These are phyloP conservation scores for Cadophora gregata DNA, from an alignment of 2,329 filamentous ascomycete genomes.

Conservation along the genomic window DNA sequence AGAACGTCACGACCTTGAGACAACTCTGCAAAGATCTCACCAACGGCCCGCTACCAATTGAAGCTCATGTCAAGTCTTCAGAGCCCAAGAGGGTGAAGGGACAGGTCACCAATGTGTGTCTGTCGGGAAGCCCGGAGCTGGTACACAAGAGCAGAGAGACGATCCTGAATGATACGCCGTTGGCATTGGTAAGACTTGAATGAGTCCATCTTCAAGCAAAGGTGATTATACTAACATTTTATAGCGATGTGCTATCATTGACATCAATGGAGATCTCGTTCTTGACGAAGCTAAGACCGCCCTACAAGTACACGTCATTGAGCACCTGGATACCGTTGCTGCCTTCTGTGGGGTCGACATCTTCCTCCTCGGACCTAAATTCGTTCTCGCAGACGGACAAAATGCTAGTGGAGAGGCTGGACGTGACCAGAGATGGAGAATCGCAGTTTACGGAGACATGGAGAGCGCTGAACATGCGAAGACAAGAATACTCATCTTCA, in stretches of 20 bases:
- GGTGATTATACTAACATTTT: conserved; percentile 20
- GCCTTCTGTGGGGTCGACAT: conserved; percentile 93
- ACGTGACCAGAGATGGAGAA: conserved; percentile 85
- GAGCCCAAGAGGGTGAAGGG: conserved; percentile 75
- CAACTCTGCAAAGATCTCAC: conserved; percentile 84
- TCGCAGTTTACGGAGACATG: conserved; percentile 94
- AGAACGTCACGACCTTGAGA: conserved; percentile 81
- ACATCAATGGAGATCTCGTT: conserved; percentile 90
- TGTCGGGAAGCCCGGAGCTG: conserved; percentile 85
- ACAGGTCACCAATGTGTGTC: conserved; percentile 84
- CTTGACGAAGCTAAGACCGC: conserved; percentile 72
- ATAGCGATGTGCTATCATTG: conserved; percentile 89
- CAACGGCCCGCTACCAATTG: conserved; percentile 71
- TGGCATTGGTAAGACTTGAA: conserved; percentile 76
- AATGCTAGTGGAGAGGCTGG: conserved; percentile 80
- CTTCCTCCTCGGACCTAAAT: conserved; percentile 90
- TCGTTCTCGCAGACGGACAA: conserved; percentile 74
- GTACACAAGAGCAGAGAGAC: conserved; percentile 90
- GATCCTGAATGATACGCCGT: conserved; percentile 89
- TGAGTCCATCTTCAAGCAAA: conserved; percentile 31
- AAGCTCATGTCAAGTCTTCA: conserved; percentile 83
- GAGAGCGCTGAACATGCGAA: conserved; percentile 97
- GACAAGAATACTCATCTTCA: conserved; percentile 94
- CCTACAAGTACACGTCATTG: conserved; percentile 76
- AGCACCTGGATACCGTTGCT: conserved; percentile 86